These are phyloP conservation scores for Saccharomycopsis capsularis DNA, from an alignment of 805 yeast species.

Conservation along the genomic window DNA sequence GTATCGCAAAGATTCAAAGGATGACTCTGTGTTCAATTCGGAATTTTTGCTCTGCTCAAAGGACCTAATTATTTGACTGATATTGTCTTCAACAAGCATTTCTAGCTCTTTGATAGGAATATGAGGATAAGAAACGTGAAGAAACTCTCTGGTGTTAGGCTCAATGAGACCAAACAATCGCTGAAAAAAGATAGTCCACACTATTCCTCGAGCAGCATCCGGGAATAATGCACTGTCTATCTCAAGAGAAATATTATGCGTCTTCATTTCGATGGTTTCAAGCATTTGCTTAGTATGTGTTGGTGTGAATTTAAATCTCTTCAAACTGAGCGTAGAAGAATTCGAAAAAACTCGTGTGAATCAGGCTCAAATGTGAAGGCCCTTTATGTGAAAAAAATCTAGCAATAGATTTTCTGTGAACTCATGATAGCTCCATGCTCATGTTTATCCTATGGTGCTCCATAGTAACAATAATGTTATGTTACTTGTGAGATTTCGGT, in stretches of 20 bases:
- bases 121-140: background rate
- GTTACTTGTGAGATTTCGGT: too few species aligned
- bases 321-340: too few species aligned
- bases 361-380: too few species aligned
- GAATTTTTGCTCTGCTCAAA: background rate
- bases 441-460: too few species aligned
- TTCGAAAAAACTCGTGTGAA: too few species aligned
- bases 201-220: conserved; percentile 3
- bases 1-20: conserved; percentile 1
- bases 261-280: too few species aligned
- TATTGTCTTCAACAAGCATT: background rate
- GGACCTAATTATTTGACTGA: background rate
- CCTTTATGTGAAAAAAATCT: too few species aligned
- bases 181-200: conserved; percentile 8
- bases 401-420: too few species aligned
- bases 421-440: too few species aligned
- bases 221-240: background rate
- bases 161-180: conserved; percentile 1
- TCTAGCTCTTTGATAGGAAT: background rate
- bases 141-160: background rate
- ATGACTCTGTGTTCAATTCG: background rate
- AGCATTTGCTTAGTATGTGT: too few species aligned
- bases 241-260: background rate
- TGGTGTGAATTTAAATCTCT: too few species aligned
- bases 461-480: too few species aligned